Conservation (phyloP, 2,329 filamentous ascomycete species). For the Cyphellophora europaea region DNA sequence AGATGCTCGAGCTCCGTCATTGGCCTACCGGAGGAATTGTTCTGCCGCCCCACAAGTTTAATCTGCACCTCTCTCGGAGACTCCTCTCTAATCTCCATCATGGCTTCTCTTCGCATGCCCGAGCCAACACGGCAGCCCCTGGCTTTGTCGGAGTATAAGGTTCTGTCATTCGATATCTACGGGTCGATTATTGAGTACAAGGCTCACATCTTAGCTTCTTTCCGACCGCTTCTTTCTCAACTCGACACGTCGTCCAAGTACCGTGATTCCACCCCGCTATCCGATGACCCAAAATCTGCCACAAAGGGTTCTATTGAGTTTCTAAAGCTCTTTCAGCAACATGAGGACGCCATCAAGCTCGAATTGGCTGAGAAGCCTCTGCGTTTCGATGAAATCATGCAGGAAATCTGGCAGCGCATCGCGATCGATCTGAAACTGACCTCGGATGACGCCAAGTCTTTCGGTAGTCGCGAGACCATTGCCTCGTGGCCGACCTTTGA, state of each 20-base stretch:
- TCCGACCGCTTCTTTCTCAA: constrained; percentile 31
- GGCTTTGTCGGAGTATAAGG: constrained; percentile 17
- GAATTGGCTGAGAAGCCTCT: constrained; percentile 38
- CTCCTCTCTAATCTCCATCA: too few species aligned
- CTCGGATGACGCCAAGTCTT: constrained; percentile 30
- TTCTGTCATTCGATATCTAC: constrained; percentile 69
- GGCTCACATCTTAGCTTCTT: constrained; percentile 47
- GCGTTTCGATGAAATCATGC: constrained; percentile 52
- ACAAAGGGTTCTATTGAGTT: constrained; percentile 26
- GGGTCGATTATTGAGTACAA: constrained; percentile 76
- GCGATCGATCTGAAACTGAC: constrained; percentile 21
- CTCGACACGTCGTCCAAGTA: constrained; percentile 13
- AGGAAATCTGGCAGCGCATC: constrained; percentile 31
- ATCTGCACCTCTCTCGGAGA: too few species aligned
- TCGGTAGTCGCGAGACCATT: constrained; percentile 36
- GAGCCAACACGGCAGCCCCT: constrained; percentile 14
- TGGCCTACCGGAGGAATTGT: too few species aligned
- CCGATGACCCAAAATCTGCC: constrained; percentile 11
- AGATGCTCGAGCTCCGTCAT: too few species aligned
- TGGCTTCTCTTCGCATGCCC: constrained; percentile 16
- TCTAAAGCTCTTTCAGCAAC: constrained; percentile 33
- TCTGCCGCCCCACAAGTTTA: too few species aligned
- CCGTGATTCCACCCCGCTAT: constrained; percentile 21
- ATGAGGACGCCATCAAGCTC: constrained; percentile 42
- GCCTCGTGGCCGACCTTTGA: constrained; percentile 47